These are phyloP conservation scores for Penicillium paradoxum DNA, from an alignment of 495 filamentous ascomycete genomes.

Conservation along the genomic window DNA sequence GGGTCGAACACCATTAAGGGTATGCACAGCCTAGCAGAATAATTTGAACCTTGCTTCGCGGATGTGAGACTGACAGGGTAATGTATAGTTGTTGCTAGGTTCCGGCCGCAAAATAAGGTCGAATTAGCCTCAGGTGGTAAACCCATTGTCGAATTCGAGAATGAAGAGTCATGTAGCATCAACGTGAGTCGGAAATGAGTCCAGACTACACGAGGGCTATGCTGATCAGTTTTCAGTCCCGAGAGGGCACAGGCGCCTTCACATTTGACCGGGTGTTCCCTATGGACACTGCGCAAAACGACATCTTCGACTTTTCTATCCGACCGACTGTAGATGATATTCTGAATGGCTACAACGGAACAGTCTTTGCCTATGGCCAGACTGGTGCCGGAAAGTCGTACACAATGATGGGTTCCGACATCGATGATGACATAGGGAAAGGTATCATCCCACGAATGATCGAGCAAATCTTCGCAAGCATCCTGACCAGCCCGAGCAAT, in stretches of 20 bases:
- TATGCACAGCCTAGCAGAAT: conserved; percentile 32
- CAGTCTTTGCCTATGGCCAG: conserved; percentile 98
- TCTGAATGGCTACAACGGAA: conserved; percentile 97
- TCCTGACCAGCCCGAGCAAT: conserved; percentile 80
- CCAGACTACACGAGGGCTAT: not conserved
- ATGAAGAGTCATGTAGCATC: conserved; percentile 82
- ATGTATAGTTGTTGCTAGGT: conserved; percentile 79
- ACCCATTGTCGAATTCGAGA: conserved; percentile 83
- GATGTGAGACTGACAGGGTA: not conserved
- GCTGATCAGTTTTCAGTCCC: conserved; percentile 53
- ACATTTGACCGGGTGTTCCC: conserved; percentile 97
- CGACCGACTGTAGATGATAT: conserved; percentile 95
- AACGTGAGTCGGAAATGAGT: conserved; percentile 52
- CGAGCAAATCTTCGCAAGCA: conserved; percentile 95
- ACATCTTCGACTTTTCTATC: conserved; percentile 98
- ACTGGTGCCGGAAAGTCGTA: conserved; percentile 98
- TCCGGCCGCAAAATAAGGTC: conserved; percentile 92
- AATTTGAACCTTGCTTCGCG: not conserved
- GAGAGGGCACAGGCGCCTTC: conserved; percentile 77
- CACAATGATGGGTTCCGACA: conserved; percentile 98
- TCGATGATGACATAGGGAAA: conserved; percentile 82
- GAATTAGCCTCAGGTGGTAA: conserved; percentile 86
- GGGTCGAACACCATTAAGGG: conserved; percentile 68
- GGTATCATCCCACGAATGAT: conserved; percentile 97
- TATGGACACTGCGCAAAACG: conserved; percentile 78